Percentiles rank a stretch among this genome's conserved stretches.
These are phyloP conservation scores for Ocimum tenuiflorum DNA, from an alignment of 257 asterid species.

Conservation along the genomic window DNA sequence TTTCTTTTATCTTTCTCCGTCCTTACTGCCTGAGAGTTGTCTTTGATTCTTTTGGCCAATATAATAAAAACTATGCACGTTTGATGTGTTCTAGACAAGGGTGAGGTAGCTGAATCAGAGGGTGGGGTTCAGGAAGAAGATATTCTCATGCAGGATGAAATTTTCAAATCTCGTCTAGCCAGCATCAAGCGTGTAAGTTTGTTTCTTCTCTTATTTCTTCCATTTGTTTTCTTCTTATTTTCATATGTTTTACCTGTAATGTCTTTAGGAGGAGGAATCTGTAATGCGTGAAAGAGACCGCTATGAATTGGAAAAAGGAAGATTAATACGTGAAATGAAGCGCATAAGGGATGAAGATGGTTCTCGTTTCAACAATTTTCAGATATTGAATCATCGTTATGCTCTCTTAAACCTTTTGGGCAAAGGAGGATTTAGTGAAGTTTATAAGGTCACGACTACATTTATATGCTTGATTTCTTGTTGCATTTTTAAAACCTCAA, in stretches of 20 bases:
- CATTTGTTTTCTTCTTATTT: not conserved
- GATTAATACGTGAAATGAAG: slow-evolving; percentile 95
- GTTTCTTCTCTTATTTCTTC: slow-evolving; percentile 9
- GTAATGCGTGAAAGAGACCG: slow-evolving; percentile 94
- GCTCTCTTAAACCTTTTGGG: slow-evolving; percentile 97
- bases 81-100: slow-evolving; percentile 53
- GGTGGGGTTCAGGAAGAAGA: slow-evolving; percentile 72
- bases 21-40: not conserved
- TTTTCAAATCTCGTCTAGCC: slow-evolving; percentile 80
- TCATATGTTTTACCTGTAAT: slow-evolving; percentile 22
- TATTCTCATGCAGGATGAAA: slow-evolving; percentile 77
- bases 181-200: slow-evolving; percentile 82
- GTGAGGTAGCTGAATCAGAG: slow-evolving; percentile 64
- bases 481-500: not conserved
- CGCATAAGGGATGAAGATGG: slow-evolving; percentile 98
- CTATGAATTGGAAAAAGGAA: slow-evolving; percentile 87
- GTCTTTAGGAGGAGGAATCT: slow-evolving; percentile 82
- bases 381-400: slow-evolving; percentile 87
- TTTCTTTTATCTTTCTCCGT: not conserved
- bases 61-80: slow-evolving; percentile 11
- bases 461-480: slow-evolving; percentile 14
- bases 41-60: not conserved
- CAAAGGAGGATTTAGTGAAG: slow-evolving; percentile 98
- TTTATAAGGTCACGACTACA: slow-evolving; percentile 72
- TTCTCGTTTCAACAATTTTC: slow-evolving; percentile 91